Evolutionary conservation across 495 filamentous ascomycete species (phyloP).

Genomic region (Penicillium maclennaniae): DNA sequence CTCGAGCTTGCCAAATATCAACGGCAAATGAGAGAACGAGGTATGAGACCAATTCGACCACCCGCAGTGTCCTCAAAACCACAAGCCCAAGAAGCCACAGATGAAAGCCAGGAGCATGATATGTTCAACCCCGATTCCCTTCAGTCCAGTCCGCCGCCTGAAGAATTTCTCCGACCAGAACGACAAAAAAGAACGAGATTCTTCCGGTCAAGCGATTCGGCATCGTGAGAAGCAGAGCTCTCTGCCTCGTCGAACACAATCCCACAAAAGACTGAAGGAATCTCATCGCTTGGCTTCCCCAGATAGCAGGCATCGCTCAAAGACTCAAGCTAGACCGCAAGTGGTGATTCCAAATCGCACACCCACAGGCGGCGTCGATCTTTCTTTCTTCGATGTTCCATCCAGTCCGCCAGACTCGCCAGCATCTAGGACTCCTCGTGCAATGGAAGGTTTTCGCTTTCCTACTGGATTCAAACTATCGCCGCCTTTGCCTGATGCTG

Average conservation of each 20-base stretch:
- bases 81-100: slow-evolving; percentile 35
- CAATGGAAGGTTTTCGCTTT: slow-evolving; percentile 34
- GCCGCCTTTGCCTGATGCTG: slow-evolving; percentile 25
- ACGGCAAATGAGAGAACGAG: slow-evolving; percentile 55
- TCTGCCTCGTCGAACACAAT: slow-evolving; percentile 1
- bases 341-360: slow-evolving; percentile 28
- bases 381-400: slow-evolving; percentile 28
- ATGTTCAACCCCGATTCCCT: slow-evolving; percentile 23
- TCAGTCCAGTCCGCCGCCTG: slow-evolving; percentile 33
- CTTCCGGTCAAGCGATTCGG: background rate
- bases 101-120: slow-evolving; percentile 51
- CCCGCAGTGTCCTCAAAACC: slow-evolving; percentile 23
- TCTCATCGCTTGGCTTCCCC: slow-evolving; percentile 19
- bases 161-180: slow-evolving; percentile 21
- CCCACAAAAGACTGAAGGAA: slow-evolving; percentile 33
- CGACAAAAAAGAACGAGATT: slow-evolving; percentile 6
- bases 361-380: slow-evolving; percentile 5
- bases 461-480: slow-evolving; percentile 38
- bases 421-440: slow-evolving; percentile 10
- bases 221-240: background rate
- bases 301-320: slow-evolving; percentile 1
- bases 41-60: slow-evolving; percentile 59
- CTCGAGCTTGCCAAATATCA: slow-evolving; percentile 66
- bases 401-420: slow-evolving; percentile 43
- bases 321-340: slow-evolving; percentile 11